phyloP scores from a whole-genome alignment of 768 basidiomycete genomes.

The Amanita polypyramis region DNA sequence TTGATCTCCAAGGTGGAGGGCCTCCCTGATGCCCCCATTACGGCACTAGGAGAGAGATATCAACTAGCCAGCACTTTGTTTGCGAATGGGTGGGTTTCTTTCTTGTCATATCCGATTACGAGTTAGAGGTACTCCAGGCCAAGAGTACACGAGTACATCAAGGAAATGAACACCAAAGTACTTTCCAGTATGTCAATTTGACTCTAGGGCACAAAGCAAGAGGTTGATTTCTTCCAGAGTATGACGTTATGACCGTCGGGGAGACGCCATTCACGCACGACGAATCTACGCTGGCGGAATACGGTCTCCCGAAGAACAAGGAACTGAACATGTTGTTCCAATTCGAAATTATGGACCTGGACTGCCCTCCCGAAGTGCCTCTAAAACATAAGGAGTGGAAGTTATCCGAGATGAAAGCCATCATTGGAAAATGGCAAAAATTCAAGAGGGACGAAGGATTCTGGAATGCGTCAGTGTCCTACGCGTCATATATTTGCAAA shows the following conservation, averaged over 20 bases:
- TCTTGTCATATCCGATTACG: neutral
- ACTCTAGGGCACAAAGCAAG: neutral
- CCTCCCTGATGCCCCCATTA: conserved; percentile 57
- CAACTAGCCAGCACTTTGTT: conserved; percentile 45
- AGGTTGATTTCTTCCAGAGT: conserved; percentile 21
- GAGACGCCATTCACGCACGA: conserved; percentile 52
- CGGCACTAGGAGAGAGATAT: conserved; percentile 35
- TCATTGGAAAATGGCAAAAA: conserved; percentile 44
- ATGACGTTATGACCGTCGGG: conserved; percentile 55
- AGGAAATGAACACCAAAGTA: conserved; percentile 55
- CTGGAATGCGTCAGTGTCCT: conserved; percentile 49
- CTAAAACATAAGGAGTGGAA: conserved; percentile 39
- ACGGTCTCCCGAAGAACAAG: conserved; percentile 45
- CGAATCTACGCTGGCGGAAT: conserved; percentile 37
- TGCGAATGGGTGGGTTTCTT: conserved; percentile 45
- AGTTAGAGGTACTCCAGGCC: conserved; percentile 28
- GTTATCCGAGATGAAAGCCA: conserved; percentile 38
- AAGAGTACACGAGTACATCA: conserved; percentile 53
- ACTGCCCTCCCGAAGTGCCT: conserved; percentile 30
- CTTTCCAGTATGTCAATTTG: conserved; percentile 37
- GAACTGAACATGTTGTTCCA: conserved; percentile 60
- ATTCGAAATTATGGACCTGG: conserved; percentile 53
- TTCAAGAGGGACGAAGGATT: conserved; percentile 48
- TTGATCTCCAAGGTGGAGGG: conserved; percentile 52
- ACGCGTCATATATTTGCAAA: conserved; percentile 7